Percentiles rank a stretch among this genome's conserved stretches.
Evolutionary conservation across 2,329 filamentous ascomycete genomes (phyloP).

Genomic region (Diaporthe humulicola): DNA sequence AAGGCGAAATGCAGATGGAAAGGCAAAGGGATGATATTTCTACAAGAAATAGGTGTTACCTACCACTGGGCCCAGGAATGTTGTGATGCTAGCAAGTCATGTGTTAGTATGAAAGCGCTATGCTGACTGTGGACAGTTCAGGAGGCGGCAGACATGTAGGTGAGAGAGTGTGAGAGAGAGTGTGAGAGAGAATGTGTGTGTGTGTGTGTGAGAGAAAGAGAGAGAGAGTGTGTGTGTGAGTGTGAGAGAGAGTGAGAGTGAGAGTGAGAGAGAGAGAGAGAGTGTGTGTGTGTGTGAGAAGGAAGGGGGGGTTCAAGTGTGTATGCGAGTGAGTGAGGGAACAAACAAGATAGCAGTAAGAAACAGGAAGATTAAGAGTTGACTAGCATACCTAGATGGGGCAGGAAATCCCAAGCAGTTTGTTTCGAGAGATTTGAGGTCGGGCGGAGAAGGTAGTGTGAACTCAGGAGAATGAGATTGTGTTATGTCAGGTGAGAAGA

Average conservation of each 20-base stretch:
- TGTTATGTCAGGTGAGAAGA: no score
- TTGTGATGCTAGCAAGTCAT: not conserved
- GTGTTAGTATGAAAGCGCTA: not conserved
- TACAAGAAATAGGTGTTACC: not conserved
- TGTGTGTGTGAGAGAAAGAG: not conserved
- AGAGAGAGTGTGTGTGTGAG: not conserved
- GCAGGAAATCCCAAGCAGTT: not conserved
- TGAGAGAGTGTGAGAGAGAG: not conserved
- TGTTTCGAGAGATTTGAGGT: not conserved
- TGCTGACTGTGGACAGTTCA: not conserved
- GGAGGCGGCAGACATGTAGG: not conserved
- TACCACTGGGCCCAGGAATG: not conserved
- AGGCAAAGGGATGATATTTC: no score
- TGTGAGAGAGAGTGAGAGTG: not conserved
- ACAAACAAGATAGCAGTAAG: not conserved
- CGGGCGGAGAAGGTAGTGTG: not conserved
- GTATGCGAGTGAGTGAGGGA: not conserved
- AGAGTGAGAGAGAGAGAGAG: not conserved
- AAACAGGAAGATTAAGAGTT: not conserved
- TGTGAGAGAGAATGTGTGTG: not conserved
- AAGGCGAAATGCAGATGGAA: not conserved
- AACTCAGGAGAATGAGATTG: not conserved
- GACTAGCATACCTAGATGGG: not conserved
- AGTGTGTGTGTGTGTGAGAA: not conserved
- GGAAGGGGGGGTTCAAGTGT: not conserved